Evolutionary conservation across 2,329 filamentous ascomycete species (phyloP), one percentile per base, ranked within the genome.

Genomic region (Neonectria neomacrospora): DNA sequence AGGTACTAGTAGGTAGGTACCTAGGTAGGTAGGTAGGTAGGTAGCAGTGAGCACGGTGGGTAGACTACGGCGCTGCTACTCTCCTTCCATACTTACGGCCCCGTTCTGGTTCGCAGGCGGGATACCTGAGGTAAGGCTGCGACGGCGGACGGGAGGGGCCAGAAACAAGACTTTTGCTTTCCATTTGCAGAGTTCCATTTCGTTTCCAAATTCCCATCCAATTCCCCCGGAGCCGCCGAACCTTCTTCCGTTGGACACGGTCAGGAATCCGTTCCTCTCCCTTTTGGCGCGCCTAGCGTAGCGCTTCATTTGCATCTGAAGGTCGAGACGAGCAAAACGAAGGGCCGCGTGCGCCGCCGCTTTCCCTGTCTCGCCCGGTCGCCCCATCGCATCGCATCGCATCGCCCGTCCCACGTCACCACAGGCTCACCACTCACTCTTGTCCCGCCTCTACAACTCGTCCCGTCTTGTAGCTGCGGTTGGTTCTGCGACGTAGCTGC

Each of bases 341-440:
- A 48, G 39, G 12, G 55, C 55, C 60, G 41, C 41, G 42, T 53
- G 47, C 51, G 42, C 60, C 48, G 54, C 59, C 32, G 32, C 42
- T 61, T 62, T 57, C 48, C 54, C n/a, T 32, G 51, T 50, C 42
- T 61, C 51, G 58, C 30, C n/a, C 53, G 28, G 23, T 50, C 47
- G 47, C 47, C 47, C 45, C 42, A 51, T 28, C 23, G 23, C 23
- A 16, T 32, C 30, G 30, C 30, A 26, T 26, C 30, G 30, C 42
- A 51, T 16, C 45, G 32, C 39, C 53, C 37, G 54, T 58, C 54
- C 59, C 59, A 62, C 59, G 59, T 62, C 59, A 62, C 59, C 51
- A 34, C 54, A 58, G 47, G 48, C 42, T 62, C 59, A 54, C 53
- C 53, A 56, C 30, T 16, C n/a, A 39, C 42, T 52, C 23, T 37